Base-by-base conservation (phyloP, 2,329 filamentous ascomycete genomes). In the Scleromitrula shiraiana region DNA sequence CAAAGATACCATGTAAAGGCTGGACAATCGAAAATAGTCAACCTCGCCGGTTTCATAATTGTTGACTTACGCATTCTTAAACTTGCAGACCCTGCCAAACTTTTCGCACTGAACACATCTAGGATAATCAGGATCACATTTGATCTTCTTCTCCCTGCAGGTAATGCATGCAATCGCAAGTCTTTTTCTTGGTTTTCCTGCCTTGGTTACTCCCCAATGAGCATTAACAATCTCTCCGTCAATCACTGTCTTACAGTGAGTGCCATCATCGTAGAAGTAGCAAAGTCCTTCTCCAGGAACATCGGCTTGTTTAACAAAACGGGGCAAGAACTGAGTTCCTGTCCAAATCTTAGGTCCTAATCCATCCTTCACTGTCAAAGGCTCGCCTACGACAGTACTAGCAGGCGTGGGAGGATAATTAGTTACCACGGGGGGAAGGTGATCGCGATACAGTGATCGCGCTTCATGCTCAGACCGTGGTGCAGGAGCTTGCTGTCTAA, bases 91-190 rank as follows among this genome's bases (percentile, higher is more conserved):
- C 40, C 88, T 78, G 48, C 89, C 88, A 62, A 91, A 91, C 69
- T 95, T 95, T 64, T 93, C 85, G 65, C 90, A 96, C 67, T 95
- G 89, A 46, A 90, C 78, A 59, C 90, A 96, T 57, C 88, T 88
- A 32, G 86, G 86, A 55, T 80, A 84, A 58, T 90, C 88, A 1
- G 89, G 90, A 56, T 95, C 88, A 62, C 90, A 96, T 67, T 95
- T 95, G 70, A 96, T 95, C 74, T 95, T 96, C 79, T 95, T 96
- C 69, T 95, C 89, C 42, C 90, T 80, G 65, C 90, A 96, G 10
- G 88, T 93, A 50, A 95, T 76, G 63, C 90, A 96, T n/a, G 88
- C 88, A 64, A 95, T 89, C 20, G 90, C 89, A 49, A 95, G 74
- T 49, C 90, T 77, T 70, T 96, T 96, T 56, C 90, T 80, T 40